phyloP scores from a whole-genome alignment of 495 filamentous ascomycete genomes.

The Cudoniella acicularis region DNA sequence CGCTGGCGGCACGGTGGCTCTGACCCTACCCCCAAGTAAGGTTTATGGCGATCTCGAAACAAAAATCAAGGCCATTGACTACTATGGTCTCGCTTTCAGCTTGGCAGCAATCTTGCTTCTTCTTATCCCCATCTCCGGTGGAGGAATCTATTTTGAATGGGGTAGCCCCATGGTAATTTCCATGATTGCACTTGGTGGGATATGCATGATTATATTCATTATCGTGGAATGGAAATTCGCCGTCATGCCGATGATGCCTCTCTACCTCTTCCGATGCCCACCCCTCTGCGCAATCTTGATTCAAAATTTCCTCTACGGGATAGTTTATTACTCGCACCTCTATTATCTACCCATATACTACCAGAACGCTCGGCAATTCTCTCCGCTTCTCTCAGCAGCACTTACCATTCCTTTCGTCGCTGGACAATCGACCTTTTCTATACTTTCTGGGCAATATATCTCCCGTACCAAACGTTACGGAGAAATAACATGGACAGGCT shows the following conservation, averaged over 20 bases:
- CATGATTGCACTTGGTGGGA: conserved; percentile 53
- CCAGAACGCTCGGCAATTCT: conserved; percentile 36
- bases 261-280: conserved; percentile 52
- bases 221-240: conserved; percentile 57
- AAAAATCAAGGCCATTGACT: conserved; percentile 54
- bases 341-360: conserved; percentile 48
- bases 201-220: conserved; percentile 44
- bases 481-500: conserved; percentile 55
- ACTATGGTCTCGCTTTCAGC: conserved; percentile 45
- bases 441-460: conserved; percentile 54
- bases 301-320: conserved; percentile 58
- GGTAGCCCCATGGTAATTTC: conserved; percentile 57
- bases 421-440: conserved; percentile 48
- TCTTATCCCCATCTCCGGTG: conserved; percentile 61
- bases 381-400: conserved; percentile 37
- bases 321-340: conserved; percentile 52
- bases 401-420: conserved; percentile 51
- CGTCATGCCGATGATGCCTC: conserved; percentile 50
- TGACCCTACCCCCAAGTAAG: conserved; percentile 36
- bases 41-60: conserved; percentile 28
- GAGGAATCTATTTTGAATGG: conserved; percentile 59
- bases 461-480: conserved; percentile 52
- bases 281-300: conserved; percentile 50
- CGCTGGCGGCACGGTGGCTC: conserved; percentile 26
- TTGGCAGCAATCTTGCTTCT: conserved; percentile 52